Evolutionary conservation across 108 stramenopile genomes (phyloP).

Genomic region (Pseudonitzschia pungens): DNA sequence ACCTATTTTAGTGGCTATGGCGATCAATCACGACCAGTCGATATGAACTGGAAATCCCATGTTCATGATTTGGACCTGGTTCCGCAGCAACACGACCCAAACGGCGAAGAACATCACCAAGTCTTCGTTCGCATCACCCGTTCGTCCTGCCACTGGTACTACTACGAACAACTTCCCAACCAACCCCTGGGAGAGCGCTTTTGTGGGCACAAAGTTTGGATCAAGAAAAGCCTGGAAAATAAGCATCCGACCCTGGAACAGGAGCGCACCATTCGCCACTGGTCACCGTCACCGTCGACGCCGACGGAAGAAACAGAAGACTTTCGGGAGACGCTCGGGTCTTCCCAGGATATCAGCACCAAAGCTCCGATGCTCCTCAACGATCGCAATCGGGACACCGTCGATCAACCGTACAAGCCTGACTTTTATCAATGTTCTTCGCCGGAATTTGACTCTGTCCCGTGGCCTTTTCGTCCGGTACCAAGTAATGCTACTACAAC

Average conservation of each 20-base stretch:
- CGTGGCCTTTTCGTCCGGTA: neutral
- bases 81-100: neutral
- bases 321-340: too few species aligned
- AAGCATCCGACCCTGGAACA: neutral
- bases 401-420: neutral
- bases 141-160: slow-evolving; percentile 3
- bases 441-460: neutral
- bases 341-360: neutral
- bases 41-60: neutral
- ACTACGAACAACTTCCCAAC: neutral
- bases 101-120: neutral
- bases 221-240: neutral
- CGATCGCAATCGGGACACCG: neutral
- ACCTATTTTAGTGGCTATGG: neutral
- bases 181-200: neutral
- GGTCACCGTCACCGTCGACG: too few species aligned
- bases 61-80: slow-evolving; percentile 1
- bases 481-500: too few species aligned
- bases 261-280: neutral
- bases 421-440: neutral
- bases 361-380: neutral
- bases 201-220: neutral
- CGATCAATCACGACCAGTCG: neutral
- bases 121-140: neutral
- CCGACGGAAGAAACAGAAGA: too few species aligned